Conservation (phyloP, 495 filamentous ascomycete genomes). For the Cladorrhinum samala region DNA sequence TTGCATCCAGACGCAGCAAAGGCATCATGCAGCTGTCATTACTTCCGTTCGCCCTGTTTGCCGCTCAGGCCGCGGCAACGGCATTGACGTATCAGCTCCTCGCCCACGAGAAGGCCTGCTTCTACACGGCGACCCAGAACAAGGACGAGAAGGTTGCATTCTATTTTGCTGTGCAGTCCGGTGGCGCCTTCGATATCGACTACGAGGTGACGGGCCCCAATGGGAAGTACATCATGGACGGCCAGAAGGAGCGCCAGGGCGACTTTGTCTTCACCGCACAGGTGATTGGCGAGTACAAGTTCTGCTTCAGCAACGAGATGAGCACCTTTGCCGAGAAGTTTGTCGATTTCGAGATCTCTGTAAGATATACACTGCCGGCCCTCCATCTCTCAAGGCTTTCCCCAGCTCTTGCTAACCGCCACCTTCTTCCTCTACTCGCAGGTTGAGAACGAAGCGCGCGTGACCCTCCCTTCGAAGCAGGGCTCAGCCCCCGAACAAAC, state of each 20-base stretch:
- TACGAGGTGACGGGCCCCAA: slow-evolving; percentile 81
- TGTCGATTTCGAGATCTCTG: slow-evolving; percentile 97
- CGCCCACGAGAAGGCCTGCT: slow-evolving; percentile 92
- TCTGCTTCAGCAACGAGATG: slow-evolving; percentile 99
- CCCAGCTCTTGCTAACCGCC: neutral
- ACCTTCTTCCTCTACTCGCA: slow-evolving; percentile 26
- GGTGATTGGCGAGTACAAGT: slow-evolving; percentile 87
- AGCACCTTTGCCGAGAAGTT: slow-evolving; percentile 96
- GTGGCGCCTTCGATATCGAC: slow-evolving; percentile 93
- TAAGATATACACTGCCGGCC: slow-evolving; percentile 39
- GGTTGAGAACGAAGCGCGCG: slow-evolving; percentile 91
- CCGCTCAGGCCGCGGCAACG: slow-evolving; percentile 62
- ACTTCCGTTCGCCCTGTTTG: slow-evolving; percentile 48
- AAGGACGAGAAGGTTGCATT: slow-evolving; percentile 87
- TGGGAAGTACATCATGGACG: slow-evolving; percentile 77
- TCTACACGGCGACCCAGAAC: slow-evolving; percentile 72
- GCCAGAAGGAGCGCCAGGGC: slow-evolving; percentile 87
- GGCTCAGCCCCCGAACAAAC: slow-evolving; percentile 90
- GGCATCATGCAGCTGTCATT: slow-evolving; percentile 44
- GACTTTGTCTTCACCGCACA: slow-evolving; percentile 98
- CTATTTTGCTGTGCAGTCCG: slow-evolving; percentile 98
- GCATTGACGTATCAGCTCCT: slow-evolving; percentile 90
- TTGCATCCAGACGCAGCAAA: slow-evolving; percentile 1
- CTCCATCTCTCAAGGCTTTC: neutral
- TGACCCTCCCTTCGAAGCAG: slow-evolving; percentile 81